Conservation (phyloP, 305 asterid genomes). For the Salvia sclarea region DNA sequence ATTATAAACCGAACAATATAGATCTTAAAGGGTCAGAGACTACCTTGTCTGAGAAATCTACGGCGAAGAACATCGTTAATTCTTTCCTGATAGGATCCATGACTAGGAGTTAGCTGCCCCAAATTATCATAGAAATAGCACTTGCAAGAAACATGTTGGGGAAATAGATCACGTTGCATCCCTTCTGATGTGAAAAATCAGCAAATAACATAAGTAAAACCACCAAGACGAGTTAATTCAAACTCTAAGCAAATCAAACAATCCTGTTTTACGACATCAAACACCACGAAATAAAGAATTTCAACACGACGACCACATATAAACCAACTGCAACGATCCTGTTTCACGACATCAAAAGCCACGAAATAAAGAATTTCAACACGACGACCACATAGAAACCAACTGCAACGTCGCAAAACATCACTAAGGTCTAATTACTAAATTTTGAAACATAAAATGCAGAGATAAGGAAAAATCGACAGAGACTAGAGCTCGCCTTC, state of each 20-base stretch:
- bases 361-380: neutral
- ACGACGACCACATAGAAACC: neutral
- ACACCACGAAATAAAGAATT: neutral
- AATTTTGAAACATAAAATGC: neutral
- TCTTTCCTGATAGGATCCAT: constrained; percentile 45
- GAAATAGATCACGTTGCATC: constrained; percentile 68
- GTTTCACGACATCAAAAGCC: constrained; percentile 8
- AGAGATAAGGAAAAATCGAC: neutral
- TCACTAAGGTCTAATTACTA: neutral
- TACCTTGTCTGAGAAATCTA: constrained; percentile 95
- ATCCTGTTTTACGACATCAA: constrained; percentile 11
- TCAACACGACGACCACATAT: neutral
- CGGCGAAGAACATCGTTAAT: constrained; percentile 73
- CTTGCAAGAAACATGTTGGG: constrained; percentile 71
- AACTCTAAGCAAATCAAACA: neutral
- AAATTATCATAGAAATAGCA: constrained; percentile 87
- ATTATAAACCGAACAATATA: neutral
- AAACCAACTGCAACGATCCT: constrained; percentile 2
- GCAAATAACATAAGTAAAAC: constrained; percentile 15
- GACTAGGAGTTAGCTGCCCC: constrained; percentile 54
- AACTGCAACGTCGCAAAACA: neutral
- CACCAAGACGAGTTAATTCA: constrained; percentile 18
- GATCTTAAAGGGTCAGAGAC: constrained; percentile 13
- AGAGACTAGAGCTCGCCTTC: constrained; percentile 56
- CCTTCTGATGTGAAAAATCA: constrained; percentile 54